Conservation (phyloP, 495 filamentous ascomycete genomes). For the Oleoguttula mirabilis region DNA sequence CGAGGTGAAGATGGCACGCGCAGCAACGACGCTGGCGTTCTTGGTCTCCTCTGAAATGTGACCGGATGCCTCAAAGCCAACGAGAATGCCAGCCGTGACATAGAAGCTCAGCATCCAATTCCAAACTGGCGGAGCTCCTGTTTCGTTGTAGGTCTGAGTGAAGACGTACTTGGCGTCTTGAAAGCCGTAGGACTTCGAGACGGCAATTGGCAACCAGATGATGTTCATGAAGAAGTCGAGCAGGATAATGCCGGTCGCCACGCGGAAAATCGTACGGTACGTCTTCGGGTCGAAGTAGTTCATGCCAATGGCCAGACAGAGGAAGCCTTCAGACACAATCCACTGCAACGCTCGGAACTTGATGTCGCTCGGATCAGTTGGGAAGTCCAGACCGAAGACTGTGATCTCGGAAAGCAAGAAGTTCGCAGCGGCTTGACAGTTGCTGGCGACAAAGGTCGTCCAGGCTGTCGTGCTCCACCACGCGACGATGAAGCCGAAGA, state of each 20-base stretch:
- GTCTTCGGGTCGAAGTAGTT: slow-evolving; percentile 27
- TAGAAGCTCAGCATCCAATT: slow-evolving; percentile 50
- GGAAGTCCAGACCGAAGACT: slow-evolving; percentile 40
- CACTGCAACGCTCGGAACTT: slow-evolving; percentile 46
- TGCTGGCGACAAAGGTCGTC: slow-evolving; percentile 41
- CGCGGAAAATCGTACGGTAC: slow-evolving; percentile 34
- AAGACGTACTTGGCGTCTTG: slow-evolving; percentile 43
- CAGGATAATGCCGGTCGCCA: slow-evolving; percentile 38
- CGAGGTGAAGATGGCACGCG: slow-evolving; percentile 45
- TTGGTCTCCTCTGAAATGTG: slow-evolving; percentile 48
- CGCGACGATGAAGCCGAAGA: slow-evolving; percentile 44
- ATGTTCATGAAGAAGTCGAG: slow-evolving; percentile 45
- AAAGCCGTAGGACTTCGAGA: slow-evolving; percentile 42
- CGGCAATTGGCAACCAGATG: slow-evolving; percentile 46
- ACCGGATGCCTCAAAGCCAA: slow-evolving; percentile 46
- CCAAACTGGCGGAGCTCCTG: slow-evolving; percentile 43
- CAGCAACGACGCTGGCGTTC: slow-evolving; percentile 42
- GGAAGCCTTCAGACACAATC: slow-evolving; percentile 39
- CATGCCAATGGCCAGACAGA: slow-evolving; percentile 26
- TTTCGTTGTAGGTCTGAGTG: slow-evolving; percentile 47
- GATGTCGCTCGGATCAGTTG: slow-evolving; percentile 36
- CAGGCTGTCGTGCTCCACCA: slow-evolving; percentile 51
- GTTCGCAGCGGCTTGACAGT: slow-evolving; percentile 42
- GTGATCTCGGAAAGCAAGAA: slow-evolving; percentile 46
- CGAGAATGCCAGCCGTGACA: slow-evolving; percentile 46